phyloP scores from a whole-genome alignment of 192 early-diverging fungal species.

The Coemansia javaensis region DNA sequence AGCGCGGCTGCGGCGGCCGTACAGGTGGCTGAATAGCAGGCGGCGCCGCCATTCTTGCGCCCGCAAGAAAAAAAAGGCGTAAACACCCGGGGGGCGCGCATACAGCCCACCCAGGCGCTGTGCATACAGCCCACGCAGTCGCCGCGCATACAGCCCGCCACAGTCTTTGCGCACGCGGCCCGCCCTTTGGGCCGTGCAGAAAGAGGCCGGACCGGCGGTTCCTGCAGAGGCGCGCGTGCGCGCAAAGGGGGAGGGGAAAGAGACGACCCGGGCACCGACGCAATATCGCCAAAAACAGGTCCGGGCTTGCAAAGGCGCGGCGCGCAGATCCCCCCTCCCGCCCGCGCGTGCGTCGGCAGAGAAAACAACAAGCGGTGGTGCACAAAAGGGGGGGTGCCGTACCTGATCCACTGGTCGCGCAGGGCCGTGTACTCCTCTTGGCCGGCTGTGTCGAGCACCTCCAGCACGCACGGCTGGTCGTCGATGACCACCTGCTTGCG shows the following conservation, averaged over 20 bases:
- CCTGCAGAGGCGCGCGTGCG: background rate
- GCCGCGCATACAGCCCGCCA: too few relatives aligned
- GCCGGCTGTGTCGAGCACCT: conserved; percentile 96
- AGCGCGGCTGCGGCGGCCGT: too few relatives aligned
- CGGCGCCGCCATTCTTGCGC: too few relatives aligned
- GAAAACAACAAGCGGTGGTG: background rate
- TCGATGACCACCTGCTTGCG: conserved; percentile 97
- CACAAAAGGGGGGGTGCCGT: conserved; percentile 10
- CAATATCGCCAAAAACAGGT: too few relatives aligned
- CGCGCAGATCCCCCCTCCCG: background rate
- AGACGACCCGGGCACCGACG: too few relatives aligned
- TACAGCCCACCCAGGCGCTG: too few relatives aligned
- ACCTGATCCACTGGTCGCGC: conserved; percentile 78
- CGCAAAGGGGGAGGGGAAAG: too few relatives aligned
- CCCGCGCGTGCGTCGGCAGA: background rate
- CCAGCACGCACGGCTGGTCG: conserved; percentile 92
- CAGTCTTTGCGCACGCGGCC: background rate
- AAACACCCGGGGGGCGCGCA: too few relatives aligned
- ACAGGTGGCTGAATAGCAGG: too few relatives aligned
- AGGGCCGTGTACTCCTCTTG: conserved; percentile 77
- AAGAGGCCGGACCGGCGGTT: background rate
- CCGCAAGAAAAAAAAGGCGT: too few relatives aligned
- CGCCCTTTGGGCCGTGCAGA: background rate
- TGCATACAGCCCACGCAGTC: too few relatives aligned
- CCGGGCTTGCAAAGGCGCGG: too few relatives aligned